These are phyloP conservation scores for Rhizopus sp. DNA, from an alignment of 371 early-diverging fungal genomes.

Conservation along the genomic window DNA sequence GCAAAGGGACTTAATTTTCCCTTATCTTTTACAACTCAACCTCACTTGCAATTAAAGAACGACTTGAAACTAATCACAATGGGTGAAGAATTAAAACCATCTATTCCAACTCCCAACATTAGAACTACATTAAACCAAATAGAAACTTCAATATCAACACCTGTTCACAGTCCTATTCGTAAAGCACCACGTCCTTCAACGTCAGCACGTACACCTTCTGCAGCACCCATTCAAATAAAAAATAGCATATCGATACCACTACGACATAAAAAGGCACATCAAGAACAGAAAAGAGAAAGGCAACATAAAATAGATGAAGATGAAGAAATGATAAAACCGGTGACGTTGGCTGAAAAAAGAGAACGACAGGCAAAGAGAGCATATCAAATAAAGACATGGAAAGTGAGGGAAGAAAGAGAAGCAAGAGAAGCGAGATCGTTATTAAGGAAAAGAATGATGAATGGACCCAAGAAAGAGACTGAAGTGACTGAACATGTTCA, in stretches of 20 bases:
- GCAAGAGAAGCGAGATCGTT: conserved; percentile 36
- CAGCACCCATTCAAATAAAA: conserved; percentile 13
- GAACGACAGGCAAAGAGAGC: conserved; percentile 38
- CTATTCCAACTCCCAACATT: conserved; percentile 10
- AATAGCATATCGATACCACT: conserved; percentile 6
- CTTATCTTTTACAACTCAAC: neutral
- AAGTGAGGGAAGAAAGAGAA: conserved; percentile 47
- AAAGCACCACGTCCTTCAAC: conserved; percentile 12
- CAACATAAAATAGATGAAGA: neutral
- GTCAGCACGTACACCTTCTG: conserved; percentile 8
- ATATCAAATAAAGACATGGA: conserved; percentile 47
- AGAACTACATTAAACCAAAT: neutral
- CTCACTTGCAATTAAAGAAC: conserved; percentile 8
- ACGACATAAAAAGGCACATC: conserved; percentile 5
- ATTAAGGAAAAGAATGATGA: conserved; percentile 27
- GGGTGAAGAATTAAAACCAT: conserved; percentile 3
- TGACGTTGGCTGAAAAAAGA: conserved; percentile 38
- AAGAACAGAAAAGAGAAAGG: neutral
- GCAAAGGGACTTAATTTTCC: conserved; percentile 19
- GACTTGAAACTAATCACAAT: conserved; percentile 14
- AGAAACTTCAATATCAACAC: conserved; percentile 6
- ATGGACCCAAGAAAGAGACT: conserved; percentile 1
- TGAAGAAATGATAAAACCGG: conserved; percentile 23
- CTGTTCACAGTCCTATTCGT: neutral
- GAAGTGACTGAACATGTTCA: conserved; percentile 8